These are phyloP conservation scores for Trichosanthes truncata DNA, from an alignment of 306 rosid genomes.

Conservation along the genomic window DNA sequence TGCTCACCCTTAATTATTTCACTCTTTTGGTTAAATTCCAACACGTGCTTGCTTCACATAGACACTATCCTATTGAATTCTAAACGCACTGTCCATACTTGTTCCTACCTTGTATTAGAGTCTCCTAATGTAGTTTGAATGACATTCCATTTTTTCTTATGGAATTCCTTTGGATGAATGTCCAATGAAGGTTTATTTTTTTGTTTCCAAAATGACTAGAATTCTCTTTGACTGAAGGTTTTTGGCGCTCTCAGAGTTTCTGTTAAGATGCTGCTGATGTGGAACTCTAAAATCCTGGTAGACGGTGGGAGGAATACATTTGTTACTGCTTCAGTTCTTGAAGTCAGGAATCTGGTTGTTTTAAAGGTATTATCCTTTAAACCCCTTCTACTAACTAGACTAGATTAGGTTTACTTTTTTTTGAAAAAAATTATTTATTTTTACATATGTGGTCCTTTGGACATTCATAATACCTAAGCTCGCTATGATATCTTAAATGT, in stretches of 20 bases:
- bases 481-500: conserved; percentile 20
- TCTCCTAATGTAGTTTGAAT: neutral
- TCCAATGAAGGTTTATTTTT: neutral
- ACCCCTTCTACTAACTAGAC: conserved; percentile 16
- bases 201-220: neutral
- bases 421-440: neutral
- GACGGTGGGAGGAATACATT: conserved; percentile 74
- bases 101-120: neutral
- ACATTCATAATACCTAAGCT: conserved; percentile 18
- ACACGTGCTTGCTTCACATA: neutral
- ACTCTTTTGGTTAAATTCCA: neutral
- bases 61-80: neutral
- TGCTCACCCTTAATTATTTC: neutral
- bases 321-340: conserved; percentile 82
- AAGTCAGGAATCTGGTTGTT: conserved; percentile 92
- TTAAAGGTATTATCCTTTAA: conserved; percentile 51
- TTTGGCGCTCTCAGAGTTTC: conserved; percentile 96
- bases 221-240: conserved; percentile 51
- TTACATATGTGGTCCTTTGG: conserved; percentile 14
- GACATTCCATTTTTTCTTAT: neutral
- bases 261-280: conserved; percentile 94
- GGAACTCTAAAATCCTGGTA: conserved; percentile 78
- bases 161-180: neutral
- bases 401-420: neutral
- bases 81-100: neutral